phyloP scores from a whole-genome alignment of 768 basidiomycete genomes.

The Lentinula guzmanii region DNA sequence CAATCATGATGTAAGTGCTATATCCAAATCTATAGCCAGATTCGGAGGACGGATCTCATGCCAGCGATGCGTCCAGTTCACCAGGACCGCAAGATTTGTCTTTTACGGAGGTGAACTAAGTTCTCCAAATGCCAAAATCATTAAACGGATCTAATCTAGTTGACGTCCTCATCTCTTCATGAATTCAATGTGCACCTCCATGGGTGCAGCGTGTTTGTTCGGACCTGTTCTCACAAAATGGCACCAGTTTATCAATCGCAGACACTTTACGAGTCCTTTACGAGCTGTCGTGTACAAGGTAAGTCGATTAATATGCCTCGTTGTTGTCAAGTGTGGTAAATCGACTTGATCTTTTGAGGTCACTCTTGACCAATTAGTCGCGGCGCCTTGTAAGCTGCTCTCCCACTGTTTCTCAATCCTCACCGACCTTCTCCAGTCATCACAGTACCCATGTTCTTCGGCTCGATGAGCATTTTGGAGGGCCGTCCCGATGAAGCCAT shows the following conservation, averaged over 20 bases:
- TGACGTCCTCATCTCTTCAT: neutral
- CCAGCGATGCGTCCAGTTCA: neutral
- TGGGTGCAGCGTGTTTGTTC: slow-evolving; percentile 29
- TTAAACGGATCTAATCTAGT: neutral
- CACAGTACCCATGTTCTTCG: slow-evolving; percentile 52
- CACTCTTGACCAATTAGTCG: slow-evolving; percentile 4
- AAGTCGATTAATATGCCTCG: too few species aligned
- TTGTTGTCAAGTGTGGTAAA: too few species aligned
- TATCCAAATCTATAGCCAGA: neutral
- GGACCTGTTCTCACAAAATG: slow-evolving; percentile 58
- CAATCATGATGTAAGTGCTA: slow-evolving; percentile 45
- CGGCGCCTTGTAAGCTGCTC: neutral
- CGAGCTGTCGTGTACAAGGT: slow-evolving; percentile 29
- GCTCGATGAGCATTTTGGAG: slow-evolving; percentile 75
- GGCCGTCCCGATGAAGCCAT: slow-evolving; percentile 51
- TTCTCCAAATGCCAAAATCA: neutral
- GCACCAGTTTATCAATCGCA: slow-evolving; percentile 43
- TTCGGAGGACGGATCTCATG: neutral
- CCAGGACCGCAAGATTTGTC: slow-evolving; percentile 35
- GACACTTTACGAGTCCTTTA: slow-evolving; percentile 37
- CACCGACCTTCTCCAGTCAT: slow-evolving; percentile 12
- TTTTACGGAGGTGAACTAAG: slow-evolving; percentile 43
- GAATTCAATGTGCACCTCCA: slow-evolving; percentile 18
- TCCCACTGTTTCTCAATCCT: neutral
- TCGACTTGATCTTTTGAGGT: slow-evolving; percentile 19